Evolutionary conservation across 2,329 filamentous ascomycete species (phyloP), one percentile per base, ranked within the genome.

Genomic region (Leptographium flavum): DNA sequence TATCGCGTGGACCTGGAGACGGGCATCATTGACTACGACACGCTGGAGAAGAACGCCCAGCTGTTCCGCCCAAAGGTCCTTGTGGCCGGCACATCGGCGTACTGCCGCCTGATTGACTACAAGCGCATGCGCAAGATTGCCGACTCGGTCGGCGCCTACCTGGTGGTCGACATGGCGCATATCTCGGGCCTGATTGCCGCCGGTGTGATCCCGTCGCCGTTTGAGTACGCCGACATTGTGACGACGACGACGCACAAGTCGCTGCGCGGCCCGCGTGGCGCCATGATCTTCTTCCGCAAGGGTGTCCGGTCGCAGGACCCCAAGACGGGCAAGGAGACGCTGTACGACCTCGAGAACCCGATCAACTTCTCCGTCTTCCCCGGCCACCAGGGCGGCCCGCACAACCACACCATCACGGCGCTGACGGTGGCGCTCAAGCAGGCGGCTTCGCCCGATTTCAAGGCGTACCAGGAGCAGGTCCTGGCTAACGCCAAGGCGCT

Each of bases 261-360:
- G 46, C 83, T 98, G 56, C 87, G 92, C 67, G 92, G 92, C 49
- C 92, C 92, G 49, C 87, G 92, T 63, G 92, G 92, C 60, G 92
- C 92, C 62, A 98, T 98, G 92, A 98, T 98, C 70, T 98, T 98
- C 79, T 98, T 88, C 81, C 86, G 92, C 67, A 95, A 94, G 73
- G 92, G 92, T 52, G 81, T 95, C 50, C 84, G 90, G 59, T 87
- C 83, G 58, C 83, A 83, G 45, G 86, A 96, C 61, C 71, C 83
- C 66, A 95, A 95, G 76, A 81, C 83, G 50, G 87, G 87, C 58
- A 90, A 94, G 69, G 77, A 90, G 71, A 82, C 74, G 43, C 71
- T 88, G 57, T 98, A 95, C 64, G 87, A 98, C 59, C 78, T 98
- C 30, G 92, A 98, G 73, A 78, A 81, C 56, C 85, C 87, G 46